Conservation (phyloP, 305 asterid species). For the Rubia balearica region DNA sequence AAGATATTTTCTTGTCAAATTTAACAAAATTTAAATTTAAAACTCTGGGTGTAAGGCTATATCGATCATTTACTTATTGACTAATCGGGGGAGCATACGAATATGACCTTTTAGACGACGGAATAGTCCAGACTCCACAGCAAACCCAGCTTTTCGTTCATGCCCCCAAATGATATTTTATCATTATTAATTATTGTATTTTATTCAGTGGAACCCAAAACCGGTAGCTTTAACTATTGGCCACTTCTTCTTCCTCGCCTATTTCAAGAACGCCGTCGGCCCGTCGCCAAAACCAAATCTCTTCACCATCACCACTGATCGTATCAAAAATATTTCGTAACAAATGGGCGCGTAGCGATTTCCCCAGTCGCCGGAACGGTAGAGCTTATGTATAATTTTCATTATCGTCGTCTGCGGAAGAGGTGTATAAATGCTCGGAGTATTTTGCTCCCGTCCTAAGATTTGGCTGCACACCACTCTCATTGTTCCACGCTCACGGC, state of each 20-base stretch:
- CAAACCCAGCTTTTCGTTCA: too few relatives aligned
- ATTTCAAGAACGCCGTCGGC: neutral
- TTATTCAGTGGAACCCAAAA: too few relatives aligned
- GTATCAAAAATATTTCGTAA: neutral
- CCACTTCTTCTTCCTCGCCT: neutral
- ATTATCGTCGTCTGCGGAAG: neutral
- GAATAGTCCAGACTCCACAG: too few relatives aligned
- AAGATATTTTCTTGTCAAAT: too few relatives aligned
- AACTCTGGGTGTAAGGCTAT: too few relatives aligned
- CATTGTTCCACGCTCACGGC: slow-evolving; percentile 35
- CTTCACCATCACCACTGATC: neutral
- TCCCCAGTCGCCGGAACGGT: neutral
- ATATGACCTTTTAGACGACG: too few relatives aligned
- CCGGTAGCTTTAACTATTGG: too few relatives aligned
- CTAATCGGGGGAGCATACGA: too few relatives aligned
- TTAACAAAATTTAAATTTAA: too few relatives aligned
- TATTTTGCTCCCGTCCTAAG: slow-evolving; percentile 58
- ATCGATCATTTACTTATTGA: too few relatives aligned
- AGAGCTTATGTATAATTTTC: neutral
- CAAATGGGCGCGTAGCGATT: neutral
- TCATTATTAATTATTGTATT: too few relatives aligned
- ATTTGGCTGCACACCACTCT: slow-evolving; percentile 48
- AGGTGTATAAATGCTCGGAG: slow-evolving; percentile 52
- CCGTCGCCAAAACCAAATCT: neutral
- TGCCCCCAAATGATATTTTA: too few relatives aligned